These are phyloP conservation scores for Neurospora intermedia DNA, from an alignment of 495 filamentous ascomycete species.

Conservation along the genomic window DNA sequence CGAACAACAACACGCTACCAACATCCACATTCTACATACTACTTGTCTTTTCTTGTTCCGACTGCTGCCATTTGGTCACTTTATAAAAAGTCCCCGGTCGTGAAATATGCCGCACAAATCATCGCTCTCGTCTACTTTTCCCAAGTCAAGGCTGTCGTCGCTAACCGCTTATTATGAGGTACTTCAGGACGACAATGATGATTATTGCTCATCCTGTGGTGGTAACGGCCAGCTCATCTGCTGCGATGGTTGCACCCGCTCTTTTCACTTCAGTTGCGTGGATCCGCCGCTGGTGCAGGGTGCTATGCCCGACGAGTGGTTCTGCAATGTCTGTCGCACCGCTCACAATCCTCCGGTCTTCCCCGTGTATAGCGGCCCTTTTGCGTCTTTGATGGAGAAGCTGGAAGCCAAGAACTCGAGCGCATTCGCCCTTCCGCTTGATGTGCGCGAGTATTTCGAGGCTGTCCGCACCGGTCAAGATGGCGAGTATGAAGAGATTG, in stretches of 20 bases:
- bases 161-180: not conserved
- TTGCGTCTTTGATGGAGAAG: constrained; percentile 46
- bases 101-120: constrained; percentile 24
- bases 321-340: constrained; percentile 60
- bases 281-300: constrained; percentile 63
- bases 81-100: not conserved
- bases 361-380: constrained; percentile 33
- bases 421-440: constrained; percentile 59
- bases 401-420: constrained; percentile 56
- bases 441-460: constrained; percentile 62
- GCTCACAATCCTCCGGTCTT: constrained; percentile 24
- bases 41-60: constrained; percentile 11
- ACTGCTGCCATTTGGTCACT: constrained; percentile 13
- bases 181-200: constrained; percentile 66
- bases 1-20: constrained; percentile 4
- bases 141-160: not conserved
- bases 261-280: constrained; percentile 79
- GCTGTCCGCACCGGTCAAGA: constrained; percentile 60
- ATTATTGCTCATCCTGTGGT: constrained; percentile 75
- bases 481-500: constrained; percentile 66
- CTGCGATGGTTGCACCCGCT: constrained; percentile 80
- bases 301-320: constrained; percentile 68
- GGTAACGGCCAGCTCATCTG: constrained; percentile 76
- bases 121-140: constrained; percentile 10
- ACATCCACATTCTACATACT: not conserved